Base-by-base conservation (phyloP, 192 early-diverging fungal species). In the Podila clonocystis region DNA sequence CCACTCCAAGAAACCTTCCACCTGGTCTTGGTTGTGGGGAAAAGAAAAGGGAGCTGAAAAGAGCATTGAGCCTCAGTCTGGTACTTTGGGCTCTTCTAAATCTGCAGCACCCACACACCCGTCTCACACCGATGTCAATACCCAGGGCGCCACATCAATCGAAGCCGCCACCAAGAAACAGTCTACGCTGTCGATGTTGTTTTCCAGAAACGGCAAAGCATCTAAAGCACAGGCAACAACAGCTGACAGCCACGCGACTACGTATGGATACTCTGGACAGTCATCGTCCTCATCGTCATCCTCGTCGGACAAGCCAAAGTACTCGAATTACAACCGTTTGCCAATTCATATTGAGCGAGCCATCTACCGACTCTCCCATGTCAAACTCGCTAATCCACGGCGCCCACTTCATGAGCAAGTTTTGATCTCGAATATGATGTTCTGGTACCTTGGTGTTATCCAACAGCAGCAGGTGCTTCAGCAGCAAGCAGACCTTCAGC, bases 301-400 rank as follows among this genome's bases (percentile, higher is more conserved):
- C 19, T 55, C 52, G 24, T 63, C 73, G 26, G 83, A 73, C 52
- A 82, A 85, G 82, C 68, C 88, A 82, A 67, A 91, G 78, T 83
- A 91, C 80, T 76, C 84, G 84, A 68, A 89, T 80, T 68, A 84
- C 71, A 67, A 89, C 22, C 87, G 92, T 2, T 69, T 92, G 60
- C 93, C 93, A 0, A 90, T 94, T 20, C 92, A 94, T 61, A 90
- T 94, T 55, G 93, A 94, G 72, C 86, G 93, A 52, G 91, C 93
- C 3, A 90, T 94, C 24, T 94, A 93, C 72, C 91, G 91, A 26
- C 72, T 93, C 24, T 90, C 90, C 2, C 91, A 92, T 29, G 89
- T 91, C 9, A 94, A 94, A 73, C 76, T 94, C 58, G 92, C 93
- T 24, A 94, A 93, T 63, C 91, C 93, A 33, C 84, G 93, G 28